Evolutionary conservation across 768 basidiomycete genomes (phyloP).

Genomic region (Suillus subalutaceus): DNA sequence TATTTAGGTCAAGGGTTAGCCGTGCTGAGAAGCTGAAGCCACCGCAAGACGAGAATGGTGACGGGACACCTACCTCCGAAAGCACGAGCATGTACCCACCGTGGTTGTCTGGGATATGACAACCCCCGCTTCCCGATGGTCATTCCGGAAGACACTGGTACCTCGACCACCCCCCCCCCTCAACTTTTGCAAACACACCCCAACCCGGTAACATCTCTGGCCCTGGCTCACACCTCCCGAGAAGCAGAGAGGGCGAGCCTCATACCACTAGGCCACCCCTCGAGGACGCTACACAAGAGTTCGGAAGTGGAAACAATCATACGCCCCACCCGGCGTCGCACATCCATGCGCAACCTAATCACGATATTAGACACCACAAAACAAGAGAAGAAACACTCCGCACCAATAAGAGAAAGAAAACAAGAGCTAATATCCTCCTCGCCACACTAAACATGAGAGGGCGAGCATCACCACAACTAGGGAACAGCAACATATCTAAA

Average conservation of each 20-base stretch:
- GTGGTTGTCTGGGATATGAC: not conserved
- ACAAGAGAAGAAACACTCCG: too few relatives aligned
- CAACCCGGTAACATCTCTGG: too few relatives aligned
- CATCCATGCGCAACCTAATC: too few relatives aligned
- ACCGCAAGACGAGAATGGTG: not conserved
- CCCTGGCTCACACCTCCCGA: too few relatives aligned
- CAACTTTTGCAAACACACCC: too few relatives aligned
- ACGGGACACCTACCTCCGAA: too few relatives aligned
- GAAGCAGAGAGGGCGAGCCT: too few relatives aligned
- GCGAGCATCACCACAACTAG: not conserved
- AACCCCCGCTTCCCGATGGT: not conserved
- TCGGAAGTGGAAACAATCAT: too few relatives aligned
- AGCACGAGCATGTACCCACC: not conserved
- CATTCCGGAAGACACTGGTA: not conserved
- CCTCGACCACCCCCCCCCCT: not conserved
- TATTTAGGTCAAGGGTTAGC: not conserved
- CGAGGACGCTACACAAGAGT: too few relatives aligned
- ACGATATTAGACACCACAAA: too few relatives aligned
- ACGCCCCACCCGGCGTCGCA: too few relatives aligned
- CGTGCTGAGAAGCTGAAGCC: not conserved
- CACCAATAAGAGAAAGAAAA: not conserved
- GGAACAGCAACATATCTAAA: not conserved
- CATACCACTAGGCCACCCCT: too few relatives aligned
- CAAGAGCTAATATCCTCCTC: not conserved
- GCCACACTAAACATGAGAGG: not conserved